phyloP scores from a whole-genome alignment of 2,329 filamentous ascomycete genomes.

The Lecanicillium sp. region DNA sequence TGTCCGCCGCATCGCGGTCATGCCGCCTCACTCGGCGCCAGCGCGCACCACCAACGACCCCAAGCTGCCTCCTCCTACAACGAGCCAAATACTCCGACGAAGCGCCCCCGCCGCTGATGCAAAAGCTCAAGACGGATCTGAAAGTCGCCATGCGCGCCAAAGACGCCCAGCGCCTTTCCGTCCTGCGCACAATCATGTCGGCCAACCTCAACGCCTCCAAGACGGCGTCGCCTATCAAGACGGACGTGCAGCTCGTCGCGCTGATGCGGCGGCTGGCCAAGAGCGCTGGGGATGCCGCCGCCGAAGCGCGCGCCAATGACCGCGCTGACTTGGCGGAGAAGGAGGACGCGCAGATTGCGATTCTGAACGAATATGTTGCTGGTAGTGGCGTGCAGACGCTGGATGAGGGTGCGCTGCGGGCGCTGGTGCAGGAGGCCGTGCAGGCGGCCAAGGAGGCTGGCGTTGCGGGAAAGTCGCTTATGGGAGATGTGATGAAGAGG shows the following conservation, averaged over 20 bases:
- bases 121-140: conserved; percentile 50
- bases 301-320: conserved; percentile 34
- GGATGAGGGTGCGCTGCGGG: conserved; percentile 48
- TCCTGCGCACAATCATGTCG: conserved; percentile 60
- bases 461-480: conserved; percentile 32
- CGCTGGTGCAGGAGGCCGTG: conserved; percentile 42
- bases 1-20: too few species aligned
- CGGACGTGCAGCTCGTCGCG: conserved; percentile 59
- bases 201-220: conserved; percentile 70
- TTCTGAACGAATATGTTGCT: conserved; percentile 58
- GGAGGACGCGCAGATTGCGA: conserved; percentile 55
- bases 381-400: conserved; percentile 51
- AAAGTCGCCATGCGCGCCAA: conserved; percentile 60
- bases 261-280: conserved; percentile 61
- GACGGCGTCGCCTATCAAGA: conserved; percentile 58
- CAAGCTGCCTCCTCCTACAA: conserved; percentile 17
- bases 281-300: conserved; percentile 6
- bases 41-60: conserved; percentile 4
- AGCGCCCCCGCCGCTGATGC: conserved; percentile 35
- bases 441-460: conserved; percentile 40
- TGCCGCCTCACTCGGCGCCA: too few species aligned
- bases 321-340: conserved; percentile 62
- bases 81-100: too few species aligned
- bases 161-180: conserved; percentile 55
- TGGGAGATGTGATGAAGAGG: conserved; percentile 57